These are phyloP conservation scores for Phellopilus nigrolimitatus DNA, from an alignment of 1,284 basidiomycete genomes.

Conservation along the genomic window DNA sequence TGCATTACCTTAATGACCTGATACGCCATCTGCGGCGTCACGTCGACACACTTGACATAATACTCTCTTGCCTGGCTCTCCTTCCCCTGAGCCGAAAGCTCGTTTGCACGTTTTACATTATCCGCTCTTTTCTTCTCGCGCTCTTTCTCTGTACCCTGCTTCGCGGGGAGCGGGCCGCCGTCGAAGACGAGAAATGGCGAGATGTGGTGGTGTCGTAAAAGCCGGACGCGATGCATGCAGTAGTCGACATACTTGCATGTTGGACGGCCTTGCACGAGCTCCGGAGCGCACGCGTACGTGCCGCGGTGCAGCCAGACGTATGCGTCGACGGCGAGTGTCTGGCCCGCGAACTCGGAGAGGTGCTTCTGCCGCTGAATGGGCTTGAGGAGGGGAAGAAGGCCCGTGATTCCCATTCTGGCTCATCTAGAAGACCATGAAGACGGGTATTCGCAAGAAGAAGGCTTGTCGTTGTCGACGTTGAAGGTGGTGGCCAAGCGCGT, in stretches of 20 bases:
- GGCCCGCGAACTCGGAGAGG: slow-evolving; percentile 77
- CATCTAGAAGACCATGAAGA: neutral
- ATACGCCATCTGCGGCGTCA: slow-evolving; percentile 96
- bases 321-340: slow-evolving; percentile 80
- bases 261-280: slow-evolving; percentile 79
- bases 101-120: slow-evolving; percentile 65
- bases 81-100: slow-evolving; percentile 74
- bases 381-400: slow-evolving; percentile 90
- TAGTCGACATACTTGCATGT: slow-evolving; percentile 94
- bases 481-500: neutral
- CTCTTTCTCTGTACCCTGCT: slow-evolving; percentile 84
- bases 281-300: slow-evolving; percentile 86
- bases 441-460: neutral
- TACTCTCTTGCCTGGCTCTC: slow-evolving; percentile 78
- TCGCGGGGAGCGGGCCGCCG: slow-evolving; percentile 92
- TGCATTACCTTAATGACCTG: slow-evolving; percentile 89
- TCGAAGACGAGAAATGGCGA: slow-evolving; percentile 95
- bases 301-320: slow-evolving; percentile 99
- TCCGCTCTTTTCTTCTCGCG: slow-evolving; percentile 70
- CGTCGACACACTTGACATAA: slow-evolving; percentile 90
- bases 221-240: slow-evolving; percentile 87
- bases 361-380: slow-evolving; percentile 78
- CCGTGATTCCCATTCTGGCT: slow-evolving; percentile 81
- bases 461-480: too few species aligned
- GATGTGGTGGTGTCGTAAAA: slow-evolving; percentile 82